These are phyloP conservation scores for Vanderwaltozyma yarrowii DNA, from an alignment of 805 yeast species.

Conservation along the genomic window DNA sequence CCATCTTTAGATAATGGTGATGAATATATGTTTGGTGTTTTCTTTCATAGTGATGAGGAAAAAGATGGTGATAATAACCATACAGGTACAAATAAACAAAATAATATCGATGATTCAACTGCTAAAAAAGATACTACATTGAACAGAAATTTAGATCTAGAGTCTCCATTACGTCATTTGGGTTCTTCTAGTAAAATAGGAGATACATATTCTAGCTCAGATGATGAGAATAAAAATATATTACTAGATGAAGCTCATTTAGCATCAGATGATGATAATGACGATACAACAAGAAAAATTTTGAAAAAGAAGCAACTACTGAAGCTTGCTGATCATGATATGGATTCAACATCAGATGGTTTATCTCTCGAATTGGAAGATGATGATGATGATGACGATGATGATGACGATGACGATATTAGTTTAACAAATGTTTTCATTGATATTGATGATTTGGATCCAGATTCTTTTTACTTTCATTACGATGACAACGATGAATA, in stretches of 20 bases:
- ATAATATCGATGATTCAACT: neutral
- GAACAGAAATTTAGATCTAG: conserved; percentile 10
- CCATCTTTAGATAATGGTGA: conserved; percentile 31
- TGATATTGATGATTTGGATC: conserved; percentile 31
- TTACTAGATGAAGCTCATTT: conserved; percentile 26
- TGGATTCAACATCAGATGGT: conserved; percentile 6
- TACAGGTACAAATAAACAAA: neutral
- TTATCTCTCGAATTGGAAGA: conserved; percentile 16
- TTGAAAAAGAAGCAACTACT: neutral
- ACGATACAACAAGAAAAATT: conserved; percentile 9
- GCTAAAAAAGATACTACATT: neutral
- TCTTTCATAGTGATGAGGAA: conserved; percentile 26
- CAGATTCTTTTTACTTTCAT: conserved; percentile 29
- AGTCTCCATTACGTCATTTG: conserved; percentile 17
- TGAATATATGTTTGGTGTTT: conserved; percentile 27
- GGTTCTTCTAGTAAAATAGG: conserved; percentile 13
- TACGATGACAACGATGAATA: conserved; percentile 40
- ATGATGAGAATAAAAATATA: conserved; percentile 28
- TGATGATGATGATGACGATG: conserved; percentile 28
- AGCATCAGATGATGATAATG: conserved; percentile 28
- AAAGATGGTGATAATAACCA: conserved; percentile 2
- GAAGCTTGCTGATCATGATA: too few relatives aligned
- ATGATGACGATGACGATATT: conserved; percentile 30
- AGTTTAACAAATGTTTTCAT: conserved; percentile 32
- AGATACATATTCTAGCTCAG: conserved; percentile 19